phyloP scores from a whole-genome alignment of 2,329 filamentous ascomycete species.

The Ramichloridium luteum region DNA sequence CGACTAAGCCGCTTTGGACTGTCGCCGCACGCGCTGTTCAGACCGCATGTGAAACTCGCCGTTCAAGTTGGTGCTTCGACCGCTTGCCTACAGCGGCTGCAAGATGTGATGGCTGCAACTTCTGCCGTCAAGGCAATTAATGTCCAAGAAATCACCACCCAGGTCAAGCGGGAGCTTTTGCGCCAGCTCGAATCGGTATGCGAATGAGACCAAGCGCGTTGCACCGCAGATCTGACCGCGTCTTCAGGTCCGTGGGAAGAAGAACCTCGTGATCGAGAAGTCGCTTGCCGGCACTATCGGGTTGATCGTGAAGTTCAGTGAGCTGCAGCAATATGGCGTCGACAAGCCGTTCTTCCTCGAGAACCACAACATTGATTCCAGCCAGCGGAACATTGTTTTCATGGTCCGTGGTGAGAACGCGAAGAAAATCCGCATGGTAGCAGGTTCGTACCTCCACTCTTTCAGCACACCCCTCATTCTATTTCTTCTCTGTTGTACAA shows the following conservation, averaged over 20 bases:
- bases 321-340: conserved; percentile 90
- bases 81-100: too few species aligned
- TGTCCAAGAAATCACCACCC: conserved; percentile 63
- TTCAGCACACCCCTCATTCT: conserved; percentile 2
- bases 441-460: conserved; percentile 47
- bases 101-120: conserved; percentile 26
- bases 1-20: background rate
- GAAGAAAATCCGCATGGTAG: conserved; percentile 70
- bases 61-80: too few species aligned
- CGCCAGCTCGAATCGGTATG: conserved; percentile 82
- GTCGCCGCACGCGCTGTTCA: background rate
- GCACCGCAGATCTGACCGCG: conserved; percentile 5
- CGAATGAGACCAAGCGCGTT: background rate
- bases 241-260: conserved; percentile 84
- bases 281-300: conserved; percentile 80
- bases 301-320: conserved; percentile 87
- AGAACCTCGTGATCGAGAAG: conserved; percentile 90
- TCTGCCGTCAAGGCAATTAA: conserved; percentile 55
- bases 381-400: conserved; percentile 90
- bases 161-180: conserved; percentile 77
- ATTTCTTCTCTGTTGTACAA: conserved; percentile 6
- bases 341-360: conserved; percentile 96
- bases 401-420: conserved; percentile 82
- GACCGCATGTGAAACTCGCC: too few species aligned
- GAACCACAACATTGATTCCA: conserved; percentile 88